These are phyloP conservation scores for Bauhinia variegata DNA, from an alignment of 306 rosid species.

Conservation along the genomic window DNA sequence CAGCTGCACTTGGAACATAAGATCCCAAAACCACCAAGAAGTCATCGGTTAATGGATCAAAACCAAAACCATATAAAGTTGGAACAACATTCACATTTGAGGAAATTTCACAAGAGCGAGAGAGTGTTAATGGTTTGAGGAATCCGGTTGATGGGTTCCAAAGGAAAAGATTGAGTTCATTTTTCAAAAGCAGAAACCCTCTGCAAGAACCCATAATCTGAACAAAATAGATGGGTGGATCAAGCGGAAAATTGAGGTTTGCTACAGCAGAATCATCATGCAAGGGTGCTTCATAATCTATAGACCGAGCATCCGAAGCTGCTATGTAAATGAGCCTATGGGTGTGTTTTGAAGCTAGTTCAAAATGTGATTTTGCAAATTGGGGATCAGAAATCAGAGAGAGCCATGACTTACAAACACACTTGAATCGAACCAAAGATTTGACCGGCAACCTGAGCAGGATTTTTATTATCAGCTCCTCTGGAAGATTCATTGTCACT, in stretches of 20 bases:
- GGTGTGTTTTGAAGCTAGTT: not conserved
- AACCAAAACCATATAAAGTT: not conserved
- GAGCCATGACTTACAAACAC: constrained; percentile 16
- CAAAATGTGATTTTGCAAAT: constrained; percentile 19
- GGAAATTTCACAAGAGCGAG: too few species aligned
- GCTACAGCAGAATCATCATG: not conserved
- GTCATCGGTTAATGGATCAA: constrained; percentile 22
- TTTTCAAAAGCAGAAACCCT: constrained; percentile 9
- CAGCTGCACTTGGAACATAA: not conserved
- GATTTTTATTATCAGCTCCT: not conserved
- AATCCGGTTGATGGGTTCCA: constrained; percentile 29
- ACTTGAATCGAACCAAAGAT: constrained; percentile 12
- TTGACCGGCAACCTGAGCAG: constrained; percentile 19
- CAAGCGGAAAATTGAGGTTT: not conserved
- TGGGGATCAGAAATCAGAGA: constrained; percentile 20
- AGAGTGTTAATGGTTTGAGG: not conserved
- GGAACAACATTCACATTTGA: not conserved
- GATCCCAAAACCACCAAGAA: not conserved
- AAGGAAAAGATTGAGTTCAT: not conserved
- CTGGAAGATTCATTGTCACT: not conserved
- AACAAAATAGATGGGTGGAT: rapidly evolving
- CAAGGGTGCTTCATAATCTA: not conserved
- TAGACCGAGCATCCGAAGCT: not conserved
- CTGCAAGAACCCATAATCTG: constrained; percentile 12
- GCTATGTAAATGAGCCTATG: not conserved